Evolutionary conservation across 345 rosid species (phyloP), one percentile per base, ranked within the genome.

Genomic region (Rhodamnia rubescens): DNA sequence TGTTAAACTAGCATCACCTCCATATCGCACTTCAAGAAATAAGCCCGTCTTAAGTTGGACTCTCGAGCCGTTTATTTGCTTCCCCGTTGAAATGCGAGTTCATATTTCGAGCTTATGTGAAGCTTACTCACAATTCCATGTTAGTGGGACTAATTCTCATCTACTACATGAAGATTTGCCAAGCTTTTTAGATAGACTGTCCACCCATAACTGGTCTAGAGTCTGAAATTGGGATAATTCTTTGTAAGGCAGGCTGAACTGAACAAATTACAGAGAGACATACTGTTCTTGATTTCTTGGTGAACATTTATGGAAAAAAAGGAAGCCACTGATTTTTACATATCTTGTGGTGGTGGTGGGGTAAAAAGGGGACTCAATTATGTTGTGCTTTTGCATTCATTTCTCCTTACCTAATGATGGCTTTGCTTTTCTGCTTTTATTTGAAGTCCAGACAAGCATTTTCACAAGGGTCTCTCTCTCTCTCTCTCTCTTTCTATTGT

Each of bases 301-400:
- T 18, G 8, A 36, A 69, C 9, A 69, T 64, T 7, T 64, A 69
- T 1, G 47, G 2, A 6, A 69, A 21, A 29, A 55, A 69, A 20
- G 80, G 80, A 69, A 69, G 80, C 80, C 80, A 9, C 47, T 36
- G 80, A 69, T 69, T 69, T 69, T 36, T 69, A 40, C 80, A 69
- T 36, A 69, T 18, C 80, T 14, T 86, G 85, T 84, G 85, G 84
- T 49, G 85, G 84, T 52, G 85, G 96, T 93, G 96, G 96, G 96
- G 92, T 61, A 83, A 27, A 86, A 86, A 91, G 86, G 89, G 91
- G 89, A 55, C 85, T 92, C 90, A 83, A 90, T 92, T 92, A 80
- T 91, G 87, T 89, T 90, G 92, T 93, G 93, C 90, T 93, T 90
- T 92, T 92, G 92, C 91, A 57, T 89, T 89, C 93, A 90, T 93